Percentiles rank a stretch among this genome's conserved stretches.
phyloP scores from a whole-genome alignment of 345 rosid species.

The Eucalyptus regnans region DNA sequence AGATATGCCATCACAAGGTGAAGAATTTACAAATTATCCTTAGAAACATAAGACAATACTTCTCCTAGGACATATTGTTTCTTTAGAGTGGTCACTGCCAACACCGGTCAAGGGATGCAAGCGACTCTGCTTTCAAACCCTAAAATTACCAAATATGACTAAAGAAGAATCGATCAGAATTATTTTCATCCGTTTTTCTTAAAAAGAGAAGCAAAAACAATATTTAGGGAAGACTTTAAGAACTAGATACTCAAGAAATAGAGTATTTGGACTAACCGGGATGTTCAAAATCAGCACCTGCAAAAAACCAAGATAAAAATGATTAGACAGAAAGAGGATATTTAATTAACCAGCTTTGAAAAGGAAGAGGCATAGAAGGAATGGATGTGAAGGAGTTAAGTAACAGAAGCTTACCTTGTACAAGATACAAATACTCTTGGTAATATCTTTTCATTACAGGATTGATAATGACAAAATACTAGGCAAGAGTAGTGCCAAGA shows the following conservation, averaged over 20 bases:
- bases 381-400: neutral
- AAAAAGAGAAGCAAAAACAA: neutral
- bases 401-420: neutral
- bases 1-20: neutral
- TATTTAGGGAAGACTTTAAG: neutral
- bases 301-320: conserved; percentile 18
- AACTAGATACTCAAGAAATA: neutral
- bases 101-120: neutral
- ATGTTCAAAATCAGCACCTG: conserved; percentile 72
- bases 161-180: neutral
- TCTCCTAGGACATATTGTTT: neutral
- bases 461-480: neutral
- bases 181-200: neutral
- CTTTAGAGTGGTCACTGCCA: neutral
- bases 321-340: neutral
- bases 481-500: neutral
- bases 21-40: neutral
- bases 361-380: neutral
- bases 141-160: neutral
- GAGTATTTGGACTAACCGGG: conserved; percentile 49
- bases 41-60: neutral
- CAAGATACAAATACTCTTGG: neutral
- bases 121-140: neutral
- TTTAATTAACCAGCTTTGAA: neutral
- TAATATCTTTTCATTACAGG: neutral